Evolutionary conservation across 176 grass and related monocot genomes (phyloP).

Genomic region (Hordeum marinum): DNA sequence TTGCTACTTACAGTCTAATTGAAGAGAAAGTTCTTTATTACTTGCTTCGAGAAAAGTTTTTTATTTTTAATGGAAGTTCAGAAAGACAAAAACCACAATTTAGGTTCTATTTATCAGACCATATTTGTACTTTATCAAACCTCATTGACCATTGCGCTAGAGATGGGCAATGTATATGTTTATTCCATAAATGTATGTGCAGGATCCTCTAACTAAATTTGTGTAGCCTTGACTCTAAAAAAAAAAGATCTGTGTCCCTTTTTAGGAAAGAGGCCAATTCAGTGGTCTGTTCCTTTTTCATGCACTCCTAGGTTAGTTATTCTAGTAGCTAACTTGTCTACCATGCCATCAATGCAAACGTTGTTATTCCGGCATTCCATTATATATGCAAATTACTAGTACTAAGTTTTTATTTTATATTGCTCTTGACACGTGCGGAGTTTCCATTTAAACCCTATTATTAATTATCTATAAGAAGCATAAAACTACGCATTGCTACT

Average conservation of each 20-base stretch:
- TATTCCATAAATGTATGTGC: not conserved
- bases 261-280: not conserved
- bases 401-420: not conserved
- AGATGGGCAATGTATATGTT: not conserved
- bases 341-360: constrained; percentile 3
- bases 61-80: not conserved
- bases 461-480: constrained; percentile 13
- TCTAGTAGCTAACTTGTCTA: not conserved
- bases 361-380: not conserved
- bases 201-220: not conserved
- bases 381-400: not conserved
- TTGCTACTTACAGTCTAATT: not conserved
- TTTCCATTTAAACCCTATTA: not conserved
- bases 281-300: not conserved
- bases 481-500: not conserved
- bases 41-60: not conserved
- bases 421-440: not conserved
- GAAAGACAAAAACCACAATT: not conserved
- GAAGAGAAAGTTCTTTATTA: not conserved
- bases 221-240: too few relatives aligned
- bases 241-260: not conserved
- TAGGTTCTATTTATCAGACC: not conserved
- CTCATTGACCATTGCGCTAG: not conserved
- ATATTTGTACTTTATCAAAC: not conserved
- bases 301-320: not conserved